These are phyloP conservation scores for Colletotrichum magnum DNA, from an alignment of 2,329 filamentous ascomycete genomes.

Conservation along the genomic window DNA sequence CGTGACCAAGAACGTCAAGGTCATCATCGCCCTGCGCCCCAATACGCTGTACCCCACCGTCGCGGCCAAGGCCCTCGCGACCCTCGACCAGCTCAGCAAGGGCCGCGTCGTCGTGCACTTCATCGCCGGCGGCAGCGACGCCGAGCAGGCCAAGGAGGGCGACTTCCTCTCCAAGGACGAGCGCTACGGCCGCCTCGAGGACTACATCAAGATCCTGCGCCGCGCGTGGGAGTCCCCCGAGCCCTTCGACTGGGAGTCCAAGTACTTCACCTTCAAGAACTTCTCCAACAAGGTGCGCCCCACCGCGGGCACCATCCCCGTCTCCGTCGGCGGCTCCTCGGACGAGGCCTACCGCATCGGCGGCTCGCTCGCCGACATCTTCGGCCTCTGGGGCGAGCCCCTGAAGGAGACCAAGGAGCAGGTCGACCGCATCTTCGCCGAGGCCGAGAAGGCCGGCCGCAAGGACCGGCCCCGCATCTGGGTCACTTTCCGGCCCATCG, in stretches of 20 bases:
- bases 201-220: constrained; percentile 73
- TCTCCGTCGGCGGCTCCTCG: constrained; percentile 72
- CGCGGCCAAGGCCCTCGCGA: constrained; percentile 73
- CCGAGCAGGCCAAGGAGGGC: constrained; percentile 71
- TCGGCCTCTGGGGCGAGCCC: constrained; percentile 75
- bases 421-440: constrained; percentile 72
- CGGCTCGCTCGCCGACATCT: constrained; percentile 72
- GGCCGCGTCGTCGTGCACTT: constrained; percentile 74
- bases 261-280: constrained; percentile 72
- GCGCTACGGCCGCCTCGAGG: constrained; percentile 70
- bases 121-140: constrained; percentile 73
- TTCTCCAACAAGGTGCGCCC: constrained; percentile 70
- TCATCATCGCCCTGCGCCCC: constrained; percentile 73
- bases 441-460: constrained; percentile 70
- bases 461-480: constrained; percentile 70
- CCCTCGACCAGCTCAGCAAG: constrained; percentile 70
- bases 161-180: constrained; percentile 71
- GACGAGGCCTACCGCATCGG: constrained; percentile 72
- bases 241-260: constrained; percentile 73
- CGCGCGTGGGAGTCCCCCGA: constrained; percentile 70
- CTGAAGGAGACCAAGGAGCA: constrained; percentile 75
- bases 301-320: constrained; percentile 66
- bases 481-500: constrained; percentile 75
- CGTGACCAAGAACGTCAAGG: constrained; percentile 70
- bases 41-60: constrained; percentile 75